A percentile compares a stretch with the other conserved stretches of the same genome.
These are phyloP conservation scores for Pythium aquatile DNA, from an alignment of 352 stramenopile genomes.

Conservation along the genomic window DNA sequence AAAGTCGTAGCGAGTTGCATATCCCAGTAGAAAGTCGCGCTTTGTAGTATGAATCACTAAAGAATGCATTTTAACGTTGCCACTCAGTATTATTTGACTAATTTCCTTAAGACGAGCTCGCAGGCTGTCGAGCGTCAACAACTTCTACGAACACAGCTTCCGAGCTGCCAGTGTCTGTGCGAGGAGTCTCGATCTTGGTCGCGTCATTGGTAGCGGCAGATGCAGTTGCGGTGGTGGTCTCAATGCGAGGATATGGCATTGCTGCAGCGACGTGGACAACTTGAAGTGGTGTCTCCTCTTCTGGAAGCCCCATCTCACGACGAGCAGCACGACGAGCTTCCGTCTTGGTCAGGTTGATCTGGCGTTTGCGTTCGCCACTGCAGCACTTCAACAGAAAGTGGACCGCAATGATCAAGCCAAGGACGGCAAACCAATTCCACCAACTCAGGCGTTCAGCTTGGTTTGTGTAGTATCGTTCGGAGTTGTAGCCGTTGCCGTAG, in stretches of 20 bases:
- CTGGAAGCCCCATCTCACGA: not conserved
- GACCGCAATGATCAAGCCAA: not conserved
- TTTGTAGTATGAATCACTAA: not conserved
- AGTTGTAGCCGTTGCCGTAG: not conserved
- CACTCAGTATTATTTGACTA: not conserved
- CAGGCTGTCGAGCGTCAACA: not conserved
- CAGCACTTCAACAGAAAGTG: not conserved
- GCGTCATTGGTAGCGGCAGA: not conserved
- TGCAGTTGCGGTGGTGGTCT: not conserved
- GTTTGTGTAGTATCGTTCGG: not conserved
- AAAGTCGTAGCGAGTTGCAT: not conserved
- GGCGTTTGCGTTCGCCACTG: not conserved
- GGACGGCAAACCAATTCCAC: not conserved
- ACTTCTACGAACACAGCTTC: not conserved
- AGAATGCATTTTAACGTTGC: not conserved
- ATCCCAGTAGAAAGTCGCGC: not conserved
- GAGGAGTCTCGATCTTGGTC: not conserved
- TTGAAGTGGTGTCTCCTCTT: not conserved
- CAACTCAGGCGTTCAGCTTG: not conserved
- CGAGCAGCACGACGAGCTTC: not conserved
- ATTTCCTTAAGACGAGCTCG: not conserved
- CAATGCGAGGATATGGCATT: not conserved
- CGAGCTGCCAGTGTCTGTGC: not conserved
- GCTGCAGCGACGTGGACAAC: not conserved
- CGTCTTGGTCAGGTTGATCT: not conserved